These are phyloP conservation scores for Vitis hybrid DNA, from an alignment of 177 flowering plant genomes.

Conservation along the genomic window DNA sequence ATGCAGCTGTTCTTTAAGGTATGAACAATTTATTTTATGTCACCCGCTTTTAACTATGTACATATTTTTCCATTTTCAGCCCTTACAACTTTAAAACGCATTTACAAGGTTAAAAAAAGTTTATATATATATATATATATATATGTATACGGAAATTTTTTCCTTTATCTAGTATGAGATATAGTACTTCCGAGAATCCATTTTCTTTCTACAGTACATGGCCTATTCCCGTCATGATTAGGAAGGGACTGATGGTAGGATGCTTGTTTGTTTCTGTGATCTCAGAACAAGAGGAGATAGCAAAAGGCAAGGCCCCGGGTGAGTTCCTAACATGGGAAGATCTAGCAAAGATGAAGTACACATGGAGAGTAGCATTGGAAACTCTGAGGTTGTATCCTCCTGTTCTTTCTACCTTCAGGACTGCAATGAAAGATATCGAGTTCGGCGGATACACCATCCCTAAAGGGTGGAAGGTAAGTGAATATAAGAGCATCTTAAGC, in stretches of 20 bases:
- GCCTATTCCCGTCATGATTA: too few species aligned
- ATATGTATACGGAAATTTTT: too few species aligned
- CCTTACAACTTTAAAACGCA: too few species aligned
- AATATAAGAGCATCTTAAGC: neutral
- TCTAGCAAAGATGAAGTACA: slow-evolving; percentile 39
- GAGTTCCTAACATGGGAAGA: slow-evolving; percentile 42
- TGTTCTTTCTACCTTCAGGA: slow-evolving; percentile 34
- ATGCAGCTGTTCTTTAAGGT: slow-evolving; percentile 57
- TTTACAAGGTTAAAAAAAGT: too few species aligned
- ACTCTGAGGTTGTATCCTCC: slow-evolving; percentile 35
- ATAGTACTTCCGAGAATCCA: too few species aligned
- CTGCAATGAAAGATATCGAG: slow-evolving; percentile 23
- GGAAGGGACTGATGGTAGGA: too few species aligned
- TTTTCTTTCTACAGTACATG: too few species aligned
- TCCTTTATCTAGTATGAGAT: too few species aligned
- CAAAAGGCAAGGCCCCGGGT: slow-evolving; percentile 23
- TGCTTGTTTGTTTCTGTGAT: slow-evolving; percentile 4
- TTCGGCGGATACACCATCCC: slow-evolving; percentile 36
- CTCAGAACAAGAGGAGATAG: slow-evolving; percentile 42
- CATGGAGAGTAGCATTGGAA: slow-evolving; percentile 43
- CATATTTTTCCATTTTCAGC: too few species aligned
- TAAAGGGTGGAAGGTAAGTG: slow-evolving; percentile 43
- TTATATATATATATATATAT: too few species aligned
- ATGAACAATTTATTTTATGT: slow-evolving; percentile 1
- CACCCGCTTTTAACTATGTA: too few species aligned